Evolutionary conservation across 2,329 filamentous ascomycete species (phyloP), one percentile per base, ranked within the genome.

Genomic region (Sphaerulina populicola): DNA sequence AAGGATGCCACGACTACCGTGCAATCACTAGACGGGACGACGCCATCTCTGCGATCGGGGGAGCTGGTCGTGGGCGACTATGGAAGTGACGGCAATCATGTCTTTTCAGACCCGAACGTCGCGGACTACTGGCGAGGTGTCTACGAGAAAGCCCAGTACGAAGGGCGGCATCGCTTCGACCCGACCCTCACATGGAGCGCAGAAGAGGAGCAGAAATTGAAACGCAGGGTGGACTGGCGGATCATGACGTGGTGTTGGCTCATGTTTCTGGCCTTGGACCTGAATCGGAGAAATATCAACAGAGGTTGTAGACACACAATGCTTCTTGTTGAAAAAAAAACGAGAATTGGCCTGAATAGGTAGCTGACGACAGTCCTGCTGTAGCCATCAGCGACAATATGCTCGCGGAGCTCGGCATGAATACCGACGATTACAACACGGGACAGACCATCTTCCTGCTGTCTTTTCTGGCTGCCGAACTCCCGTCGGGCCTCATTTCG

Each of bases 121-220:
- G 76, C 77, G 1, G 72, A 75, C n/a, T 72, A 77, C 58, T 81
- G 77, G 73, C 68, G 70, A 2, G 66, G 66, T 4, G 62, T 79
- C 4, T 81, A 81, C 53, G 77, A 81, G 55, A 73, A 74, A 6
- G 76, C 77, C 1, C 55, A 68, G 65, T 71, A 79, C 59, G 74
- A 77, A 61, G 72, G 74, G 10, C 64, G 69, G 35, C 72, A 75
- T 60, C 69, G 71, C 9, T 76, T 72, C 66, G 73, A 77, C 50
- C 72, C 70, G 0, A 64, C 70, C 0, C 68, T 72, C 41, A 69
- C 72, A 39, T 75, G 72, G 72, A 65, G 64, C 0, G 63, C 70
- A 27, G 57, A 64, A n/a, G 71, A 74, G 55, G 71, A 75, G 59
- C 70, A 68, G 53, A 64, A 60, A 12, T 51, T 74, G 14, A 51